These are phyloP conservation scores for Xenoacremonium recifei DNA, from an alignment of 2,329 filamentous ascomycete species.

Conservation along the genomic window DNA sequence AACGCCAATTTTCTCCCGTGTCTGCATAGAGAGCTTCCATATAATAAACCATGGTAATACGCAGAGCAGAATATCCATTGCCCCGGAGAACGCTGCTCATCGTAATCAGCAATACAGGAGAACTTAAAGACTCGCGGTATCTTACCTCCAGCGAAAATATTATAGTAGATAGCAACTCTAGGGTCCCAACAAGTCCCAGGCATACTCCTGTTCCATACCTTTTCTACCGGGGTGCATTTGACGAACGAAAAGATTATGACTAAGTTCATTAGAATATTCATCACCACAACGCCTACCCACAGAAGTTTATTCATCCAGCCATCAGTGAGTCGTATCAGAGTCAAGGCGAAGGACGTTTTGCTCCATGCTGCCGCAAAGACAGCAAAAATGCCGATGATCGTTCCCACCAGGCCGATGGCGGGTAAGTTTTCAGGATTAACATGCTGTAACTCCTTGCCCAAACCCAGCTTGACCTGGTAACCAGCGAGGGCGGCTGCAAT, in stretches of 20 bases:
- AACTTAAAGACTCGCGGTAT: background rate
- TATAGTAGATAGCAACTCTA: background rate
- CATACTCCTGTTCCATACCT: background rate
- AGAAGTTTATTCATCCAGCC: constrained; percentile 1
- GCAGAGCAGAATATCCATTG: constrained; percentile 8
- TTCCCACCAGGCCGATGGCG: too few species aligned
- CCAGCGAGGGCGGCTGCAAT: background rate
- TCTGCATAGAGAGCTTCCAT: constrained; percentile 8
- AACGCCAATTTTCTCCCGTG: constrained; percentile 9
- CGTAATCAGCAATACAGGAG: background rate
- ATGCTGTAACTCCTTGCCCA: too few species aligned
- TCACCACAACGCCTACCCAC: background rate
- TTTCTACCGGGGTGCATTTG: background rate
- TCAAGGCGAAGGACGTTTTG: constrained; percentile 1
- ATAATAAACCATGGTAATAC: constrained; percentile 11
- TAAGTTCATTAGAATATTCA: constrained; percentile 1
- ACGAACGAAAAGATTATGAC: constrained; percentile 1
- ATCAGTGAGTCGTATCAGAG: background rate
- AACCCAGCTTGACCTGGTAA: background rate
- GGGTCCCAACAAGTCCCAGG: background rate
- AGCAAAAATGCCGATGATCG: background rate
- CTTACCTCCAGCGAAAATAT: background rate
- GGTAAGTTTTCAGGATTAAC: too few species aligned
- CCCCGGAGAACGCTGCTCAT: constrained; percentile 6
- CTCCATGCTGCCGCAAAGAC: background rate